Percentiles rank a stretch among this genome's conserved stretches.
Conservation (phyloP, 225 moss, liverwort and hornwort genomes). For the Physcomitrellopsis africana region DNA sequence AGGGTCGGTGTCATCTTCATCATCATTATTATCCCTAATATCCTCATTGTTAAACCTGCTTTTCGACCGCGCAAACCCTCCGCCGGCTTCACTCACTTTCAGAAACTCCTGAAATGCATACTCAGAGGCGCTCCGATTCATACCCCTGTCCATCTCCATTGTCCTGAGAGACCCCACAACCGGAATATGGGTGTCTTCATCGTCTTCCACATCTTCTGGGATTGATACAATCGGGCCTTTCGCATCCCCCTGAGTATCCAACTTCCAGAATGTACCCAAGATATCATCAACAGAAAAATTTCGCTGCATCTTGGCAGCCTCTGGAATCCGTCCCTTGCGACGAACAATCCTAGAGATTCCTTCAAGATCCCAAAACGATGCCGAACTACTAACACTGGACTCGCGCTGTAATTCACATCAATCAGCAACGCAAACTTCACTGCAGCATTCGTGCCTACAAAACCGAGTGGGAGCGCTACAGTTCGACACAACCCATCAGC, state of each 20-base stretch:
- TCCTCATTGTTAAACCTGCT: conserved; percentile 53
- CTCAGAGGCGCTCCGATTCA: conserved; percentile 87
- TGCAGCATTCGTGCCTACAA: not conserved
- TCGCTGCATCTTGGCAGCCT: conserved; percentile 50
- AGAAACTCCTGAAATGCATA: conserved; percentile 93
- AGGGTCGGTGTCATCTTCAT: conserved; percentile 50
- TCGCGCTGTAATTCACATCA: not conserved
- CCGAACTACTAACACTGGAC: too few relatives aligned
- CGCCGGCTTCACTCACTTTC: conserved; percentile 50
- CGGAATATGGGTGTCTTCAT: conserved; percentile 43
- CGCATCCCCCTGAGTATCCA: conserved; percentile 57
- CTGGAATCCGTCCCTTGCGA: not conserved
- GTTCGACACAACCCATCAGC: not conserved
- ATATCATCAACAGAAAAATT: conserved; percentile 64
- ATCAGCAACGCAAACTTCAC: not conserved
- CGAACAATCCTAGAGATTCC: not conserved
- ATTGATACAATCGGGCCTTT: conserved; percentile 41
- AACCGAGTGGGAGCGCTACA: not conserved
- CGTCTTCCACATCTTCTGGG: conserved; percentile 38
- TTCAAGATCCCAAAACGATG: conserved; percentile 5
- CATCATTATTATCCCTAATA: conserved; percentile 33
- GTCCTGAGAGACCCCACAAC: conserved; percentile 52
- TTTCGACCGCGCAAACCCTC: conserved; percentile 46
- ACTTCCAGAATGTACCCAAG: conserved; percentile 67
- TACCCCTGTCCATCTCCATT: conserved; percentile 56